Percentiles rank a stretch among this genome's conserved stretches.
Conservation (phyloP, 306 rosid genomes). For the Lathyrus sativus region DNA sequence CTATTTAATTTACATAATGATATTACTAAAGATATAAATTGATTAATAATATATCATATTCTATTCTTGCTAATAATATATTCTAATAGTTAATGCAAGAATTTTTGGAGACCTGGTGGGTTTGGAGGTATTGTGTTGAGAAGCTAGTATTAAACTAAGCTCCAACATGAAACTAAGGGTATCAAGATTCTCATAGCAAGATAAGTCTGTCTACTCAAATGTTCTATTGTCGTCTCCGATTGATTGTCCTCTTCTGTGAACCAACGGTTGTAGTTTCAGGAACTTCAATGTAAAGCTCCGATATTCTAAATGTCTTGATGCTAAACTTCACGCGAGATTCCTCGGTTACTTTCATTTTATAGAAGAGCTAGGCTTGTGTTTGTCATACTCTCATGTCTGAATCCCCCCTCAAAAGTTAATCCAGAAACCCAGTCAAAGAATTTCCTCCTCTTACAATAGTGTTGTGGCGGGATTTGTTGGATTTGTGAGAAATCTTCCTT, state of each 20-base stretch:
- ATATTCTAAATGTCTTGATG: conserved; percentile 77
- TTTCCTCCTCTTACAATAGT: conserved; percentile 66
- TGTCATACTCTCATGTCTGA: conserved; percentile 75
- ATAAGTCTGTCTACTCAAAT: too few species aligned
- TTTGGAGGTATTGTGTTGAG: too few species aligned
- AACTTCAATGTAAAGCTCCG: conserved; percentile 86
- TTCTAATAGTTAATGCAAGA: too few species aligned
- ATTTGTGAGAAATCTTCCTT: conserved; percentile 61
- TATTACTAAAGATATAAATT: too few species aligned
- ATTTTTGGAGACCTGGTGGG: too few species aligned
- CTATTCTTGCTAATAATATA: too few species aligned
- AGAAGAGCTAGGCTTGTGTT: conserved; percentile 47
- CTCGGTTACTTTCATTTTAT: conserved; percentile 54
- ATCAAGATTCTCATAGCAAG: too few species aligned
- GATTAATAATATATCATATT: too few species aligned
- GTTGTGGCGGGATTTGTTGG: conserved; percentile 55
- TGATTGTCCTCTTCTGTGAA: conserved; percentile 51
- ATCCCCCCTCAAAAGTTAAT: conserved; percentile 79
- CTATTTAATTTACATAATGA: too few species aligned
- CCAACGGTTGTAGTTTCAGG: conserved; percentile 84
- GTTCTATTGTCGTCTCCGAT: too few species aligned
- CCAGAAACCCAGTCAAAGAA: conserved; percentile 59
- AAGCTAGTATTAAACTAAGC: too few species aligned
- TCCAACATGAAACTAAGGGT: too few species aligned
- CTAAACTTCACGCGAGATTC: conserved; percentile 78